Evolutionary conservation across 495 filamentous ascomycete genomes (phyloP).

Genomic region (Penicillium fimorum): DNA sequence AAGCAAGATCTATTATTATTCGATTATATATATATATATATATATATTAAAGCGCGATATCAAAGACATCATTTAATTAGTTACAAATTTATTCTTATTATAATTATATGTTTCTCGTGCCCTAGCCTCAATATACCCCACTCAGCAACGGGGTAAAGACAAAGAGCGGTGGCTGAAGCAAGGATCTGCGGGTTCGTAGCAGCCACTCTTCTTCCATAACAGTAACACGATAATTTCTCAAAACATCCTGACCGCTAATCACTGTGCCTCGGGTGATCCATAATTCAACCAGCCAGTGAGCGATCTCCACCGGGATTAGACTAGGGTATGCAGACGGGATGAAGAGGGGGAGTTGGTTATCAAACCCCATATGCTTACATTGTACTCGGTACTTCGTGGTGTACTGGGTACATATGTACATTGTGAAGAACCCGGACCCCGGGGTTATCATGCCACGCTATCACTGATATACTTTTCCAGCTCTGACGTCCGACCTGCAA

Average conservation of each 20-base stretch:
- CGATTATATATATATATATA: neutral
- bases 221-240: neutral
- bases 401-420: neutral
- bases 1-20: neutral
- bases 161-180: constrained; percentile 16
- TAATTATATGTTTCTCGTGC: neutral
- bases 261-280: neutral
- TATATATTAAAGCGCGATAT: constrained; percentile 10
- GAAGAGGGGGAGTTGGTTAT: constrained; percentile 7
- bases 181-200: constrained; percentile 9
- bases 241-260: constrained; percentile 6
- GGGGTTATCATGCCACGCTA: neutral
- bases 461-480: neutral
- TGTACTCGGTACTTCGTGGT: neutral
- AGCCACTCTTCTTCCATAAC: constrained; percentile 3
- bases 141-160: neutral
- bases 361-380: constrained; percentile 3
- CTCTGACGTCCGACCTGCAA: constrained; percentile 3
- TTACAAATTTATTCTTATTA: neutral
- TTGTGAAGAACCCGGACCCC: neutral
- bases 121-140: constrained; percentile 5
- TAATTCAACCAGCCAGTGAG: constrained; percentile 1
- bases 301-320: constrained; percentile 3
- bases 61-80: constrained; percentile 3
- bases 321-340: constrained; percentile 7